These are phyloP conservation scores for Plasmodium coatneyi DNA, from an alignment of 169 alveolate species.

Conservation along the genomic window DNA sequence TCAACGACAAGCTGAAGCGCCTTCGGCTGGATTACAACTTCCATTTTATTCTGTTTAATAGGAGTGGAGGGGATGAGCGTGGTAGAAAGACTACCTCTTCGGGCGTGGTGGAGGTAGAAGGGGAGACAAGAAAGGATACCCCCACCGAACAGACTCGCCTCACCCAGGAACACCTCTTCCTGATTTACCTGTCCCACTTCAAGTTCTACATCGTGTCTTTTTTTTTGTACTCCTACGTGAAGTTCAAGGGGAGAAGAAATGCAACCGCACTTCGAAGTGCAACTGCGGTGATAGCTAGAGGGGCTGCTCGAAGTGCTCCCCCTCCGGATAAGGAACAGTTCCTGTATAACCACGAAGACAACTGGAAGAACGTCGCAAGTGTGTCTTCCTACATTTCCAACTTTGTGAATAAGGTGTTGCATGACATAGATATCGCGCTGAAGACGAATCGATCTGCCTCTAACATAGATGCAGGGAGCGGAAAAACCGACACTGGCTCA, in stretches of 20 bases:
- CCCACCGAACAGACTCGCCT: not conserved
- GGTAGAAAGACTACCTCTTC: not conserved
- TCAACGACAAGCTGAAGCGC: constrained; percentile 48
- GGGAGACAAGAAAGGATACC: not conserved
- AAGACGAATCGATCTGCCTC: not conserved
- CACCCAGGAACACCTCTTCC: constrained; percentile 27
- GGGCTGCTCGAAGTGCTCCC: not conserved
- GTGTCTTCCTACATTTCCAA: constrained; percentile 6
- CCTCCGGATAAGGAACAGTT: not conserved
- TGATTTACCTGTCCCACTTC: constrained; percentile 45
- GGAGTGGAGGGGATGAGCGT: not conserved
- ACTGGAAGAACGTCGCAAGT: constrained; percentile 3
- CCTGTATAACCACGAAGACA: constrained; percentile 31
- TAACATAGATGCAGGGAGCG: not conserved
- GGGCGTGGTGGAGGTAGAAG: too few relatives aligned
- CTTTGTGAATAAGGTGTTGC: constrained; percentile 13
- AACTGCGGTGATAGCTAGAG: not conserved
- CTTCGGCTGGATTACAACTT: constrained; percentile 33
- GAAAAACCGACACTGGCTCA: not conserved
- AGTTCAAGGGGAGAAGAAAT: not conserved
- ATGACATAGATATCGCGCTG: not conserved
- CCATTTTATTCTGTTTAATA: constrained; percentile 19
- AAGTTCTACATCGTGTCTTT: constrained; percentile 62
- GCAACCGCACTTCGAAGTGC: not conserved
- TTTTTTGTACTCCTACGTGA: constrained; percentile 33